Evolutionary conservation across 352 stramenopile genomes (phyloP), one percentile per base, ranked within the genome.

Genomic region (Phytophthora pini): DNA sequence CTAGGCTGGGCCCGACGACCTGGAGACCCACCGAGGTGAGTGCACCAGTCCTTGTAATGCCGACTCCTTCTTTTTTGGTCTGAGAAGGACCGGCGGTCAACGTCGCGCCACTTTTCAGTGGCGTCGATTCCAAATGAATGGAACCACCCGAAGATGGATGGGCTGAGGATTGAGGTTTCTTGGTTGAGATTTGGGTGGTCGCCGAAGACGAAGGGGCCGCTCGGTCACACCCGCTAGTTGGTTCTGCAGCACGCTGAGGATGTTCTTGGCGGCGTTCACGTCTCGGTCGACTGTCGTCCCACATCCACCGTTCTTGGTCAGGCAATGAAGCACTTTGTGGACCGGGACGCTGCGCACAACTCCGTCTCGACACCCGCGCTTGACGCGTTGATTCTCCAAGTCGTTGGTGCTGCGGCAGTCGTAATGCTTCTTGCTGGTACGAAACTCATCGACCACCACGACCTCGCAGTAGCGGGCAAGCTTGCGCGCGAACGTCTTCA

Each of bases 281-380:
- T 44, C 38, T 44, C 38, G 38, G 38, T 44, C 38, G 38, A 44
- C 38, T 10, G 38, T 20, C 38, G 10, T 44, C 7, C 40, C 56
- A 29, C 48, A 65, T 7, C 47, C 56, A 29, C 55, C 55, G 13
- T 48, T 8, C 55, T 48, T 55, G 12, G 3, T 12, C 10, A 57
- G 6, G 38, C 56, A 65, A 34, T 65, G 47, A 1, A 53, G 56
- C 4, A 57, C 56, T 17, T 58, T 65, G 56, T 65, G 47, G 1
- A 65, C 47, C 1, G 26, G 15, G 31, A 51, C 43, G 6, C 27
- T 45, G 22, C 47, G 34, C 4, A 39, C n/a, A 7, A 65, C 39
- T 1, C 56, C 45, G 36, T 56, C 56, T 1, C 22, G 44, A 17
- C 45, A 55, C 10, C 17, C 27, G 5, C 32, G 45, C 34, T 17